These are phyloP conservation scores for Pterocarpus macrocarpus DNA, from an alignment of 306 rosid genomes.

Conservation along the genomic window DNA sequence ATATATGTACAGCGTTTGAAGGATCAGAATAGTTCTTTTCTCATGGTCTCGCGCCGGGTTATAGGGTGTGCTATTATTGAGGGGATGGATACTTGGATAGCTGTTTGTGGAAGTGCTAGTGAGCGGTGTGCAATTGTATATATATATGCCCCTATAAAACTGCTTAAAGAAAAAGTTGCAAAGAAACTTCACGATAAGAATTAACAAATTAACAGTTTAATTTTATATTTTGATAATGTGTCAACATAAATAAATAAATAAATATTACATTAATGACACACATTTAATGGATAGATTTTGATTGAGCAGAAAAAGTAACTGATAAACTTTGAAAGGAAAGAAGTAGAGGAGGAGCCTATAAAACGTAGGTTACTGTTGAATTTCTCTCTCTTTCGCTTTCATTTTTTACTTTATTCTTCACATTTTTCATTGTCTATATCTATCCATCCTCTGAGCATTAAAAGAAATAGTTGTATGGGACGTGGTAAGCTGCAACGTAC, in stretches of 20 bases:
- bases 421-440: not conserved
- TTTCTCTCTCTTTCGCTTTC: slow-evolving; percentile 4
- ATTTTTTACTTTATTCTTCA: not conserved
- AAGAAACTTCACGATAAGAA: not conserved
- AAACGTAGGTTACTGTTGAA: slow-evolving; percentile 39
- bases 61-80: slow-evolving; percentile 2
- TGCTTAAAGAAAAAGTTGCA: not conserved
- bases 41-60: slow-evolving; percentile 31
- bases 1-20: not conserved
- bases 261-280: slow-evolving; percentile 4
- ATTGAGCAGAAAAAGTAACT: slow-evolving; percentile 50
- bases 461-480: slow-evolving; percentile 42
- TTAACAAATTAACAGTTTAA: slow-evolving; percentile 19
- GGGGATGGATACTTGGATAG: not conserved
- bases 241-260: not conserved
- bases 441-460: too few species aligned
- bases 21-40: not conserved
- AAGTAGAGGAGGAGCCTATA: slow-evolving; percentile 42
- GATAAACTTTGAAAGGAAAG: slow-evolving; percentile 43
- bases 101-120: slow-evolving; percentile 6
- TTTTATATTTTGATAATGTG: not conserved
- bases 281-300: slow-evolving; percentile 43
- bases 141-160: not conserved
- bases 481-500: slow-evolving; percentile 75
- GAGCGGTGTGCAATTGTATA: slow-evolving; percentile 19